These are phyloP conservation scores for Capronia coronata DNA, from an alignment of 2,329 filamentous ascomycete genomes.

Conservation along the genomic window DNA sequence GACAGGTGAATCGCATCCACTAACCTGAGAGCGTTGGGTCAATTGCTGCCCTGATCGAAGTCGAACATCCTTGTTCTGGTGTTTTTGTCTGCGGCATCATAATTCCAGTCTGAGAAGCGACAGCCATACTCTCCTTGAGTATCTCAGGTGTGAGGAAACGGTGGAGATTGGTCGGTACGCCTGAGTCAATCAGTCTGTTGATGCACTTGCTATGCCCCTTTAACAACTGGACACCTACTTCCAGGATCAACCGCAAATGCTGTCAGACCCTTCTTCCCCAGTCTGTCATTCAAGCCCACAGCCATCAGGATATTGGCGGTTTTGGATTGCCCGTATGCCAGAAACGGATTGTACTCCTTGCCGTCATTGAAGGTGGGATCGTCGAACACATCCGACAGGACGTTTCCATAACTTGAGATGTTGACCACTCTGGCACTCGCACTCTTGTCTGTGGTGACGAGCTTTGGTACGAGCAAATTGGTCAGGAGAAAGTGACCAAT, in stretches of 20 bases:
- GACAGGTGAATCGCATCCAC: too few species aligned
- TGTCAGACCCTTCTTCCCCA: background rate
- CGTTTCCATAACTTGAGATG: constrained; percentile 28
- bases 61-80: too few species aligned
- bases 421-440: constrained; percentile 30
- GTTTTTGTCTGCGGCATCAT: too few species aligned
- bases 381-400: constrained; percentile 30
- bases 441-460: constrained; percentile 28
- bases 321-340: constrained; percentile 42
- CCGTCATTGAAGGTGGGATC: constrained; percentile 33
- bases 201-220: too few species aligned
- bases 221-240: too few species aligned
- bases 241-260: background rate
- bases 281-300: background rate
- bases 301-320: constrained; percentile 44
- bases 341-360: constrained; percentile 33
- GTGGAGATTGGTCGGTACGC: too few species aligned
- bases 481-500: constrained; percentile 38
- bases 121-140: too few species aligned
- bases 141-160: too few species aligned
- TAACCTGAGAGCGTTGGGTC: too few species aligned
- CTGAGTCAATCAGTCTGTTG: too few species aligned
- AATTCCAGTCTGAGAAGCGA: too few species aligned
- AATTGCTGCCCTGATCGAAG: too few species aligned
- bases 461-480: constrained; percentile 34